A percentile compares a stretch with the other conserved stretches of the same genome.
Evolutionary conservation across 2,329 filamentous ascomycete species (phyloP).

Genomic region (Plectosphaerella sp.): DNA sequence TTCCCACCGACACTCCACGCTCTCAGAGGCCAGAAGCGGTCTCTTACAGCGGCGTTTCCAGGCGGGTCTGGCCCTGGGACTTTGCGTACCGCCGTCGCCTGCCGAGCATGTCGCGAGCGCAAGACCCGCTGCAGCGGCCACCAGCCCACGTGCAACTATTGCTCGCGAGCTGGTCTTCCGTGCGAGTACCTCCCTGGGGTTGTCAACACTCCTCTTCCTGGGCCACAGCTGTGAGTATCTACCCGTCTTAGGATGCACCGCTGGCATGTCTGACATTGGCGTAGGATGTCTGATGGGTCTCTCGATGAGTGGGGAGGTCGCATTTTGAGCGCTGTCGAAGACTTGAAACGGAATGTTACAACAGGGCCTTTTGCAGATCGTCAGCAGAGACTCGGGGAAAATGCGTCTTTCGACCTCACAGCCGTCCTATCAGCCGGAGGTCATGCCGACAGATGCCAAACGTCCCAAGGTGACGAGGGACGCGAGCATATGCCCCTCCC

Average conservation of each 20-base stretch:
- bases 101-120: constrained; percentile 2
- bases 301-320: background rate
- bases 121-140: constrained; percentile 4
- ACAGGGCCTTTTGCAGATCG: too few species aligned
- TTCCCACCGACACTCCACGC: too few species aligned
- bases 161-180: constrained; percentile 1
- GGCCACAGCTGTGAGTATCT: background rate
- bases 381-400: too few species aligned
- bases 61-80: background rate
- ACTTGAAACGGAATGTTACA: background rate
- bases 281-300: background rate
- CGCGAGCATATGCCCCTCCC: background rate
- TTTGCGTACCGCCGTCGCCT: constrained; percentile 2
- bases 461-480: too few species aligned
- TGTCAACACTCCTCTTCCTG: background rate
- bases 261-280: background rate
- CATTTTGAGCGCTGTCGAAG: background rate
- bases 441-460: too few species aligned
- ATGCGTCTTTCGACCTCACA: too few species aligned
- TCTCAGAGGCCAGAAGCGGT: background rate
- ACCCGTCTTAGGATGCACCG: background rate
- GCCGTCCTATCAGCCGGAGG: too few species aligned
- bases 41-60: background rate
- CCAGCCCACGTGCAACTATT: constrained; percentile 3
- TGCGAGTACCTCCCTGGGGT: constrained; percentile 2